phyloP scores from a whole-genome alignment of 257 asterid species.

The Verbena officinalis region DNA sequence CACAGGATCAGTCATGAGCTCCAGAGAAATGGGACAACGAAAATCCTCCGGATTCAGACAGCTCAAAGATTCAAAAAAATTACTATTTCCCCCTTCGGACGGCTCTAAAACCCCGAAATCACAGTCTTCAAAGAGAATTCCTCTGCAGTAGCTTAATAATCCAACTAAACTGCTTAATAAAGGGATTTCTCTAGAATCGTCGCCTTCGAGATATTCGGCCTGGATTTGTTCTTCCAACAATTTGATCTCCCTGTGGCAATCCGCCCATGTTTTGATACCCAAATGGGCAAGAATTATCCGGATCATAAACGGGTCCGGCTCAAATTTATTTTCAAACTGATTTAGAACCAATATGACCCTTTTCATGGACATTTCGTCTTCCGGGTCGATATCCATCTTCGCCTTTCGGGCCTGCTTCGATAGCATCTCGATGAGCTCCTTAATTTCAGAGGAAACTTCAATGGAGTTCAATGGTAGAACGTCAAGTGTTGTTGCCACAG shows the following conservation, averaged over 20 bases:
- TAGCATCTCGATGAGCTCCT: conserved; percentile 59
- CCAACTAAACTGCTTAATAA: conserved; percentile 58
- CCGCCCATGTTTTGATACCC: conserved; percentile 55
- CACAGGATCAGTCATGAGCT: conserved; percentile 82
- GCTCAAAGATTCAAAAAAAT: conserved; percentile 37
- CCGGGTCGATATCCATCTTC: conserved; percentile 49
- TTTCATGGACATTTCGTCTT: conserved; percentile 51
- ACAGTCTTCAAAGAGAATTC: conserved; percentile 52
- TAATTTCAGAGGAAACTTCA: conserved; percentile 44
- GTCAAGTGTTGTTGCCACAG: conserved; percentile 64
- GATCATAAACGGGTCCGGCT: conserved; percentile 54
- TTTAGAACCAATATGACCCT: conserved; percentile 53
- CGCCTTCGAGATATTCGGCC: conserved; percentile 34
- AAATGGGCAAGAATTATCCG: conserved; percentile 50
- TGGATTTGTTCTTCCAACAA: conserved; percentile 56
- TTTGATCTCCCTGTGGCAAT: conserved; percentile 57
- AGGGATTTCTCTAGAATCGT: conserved; percentile 48
- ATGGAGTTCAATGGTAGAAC: conserved; percentile 52
- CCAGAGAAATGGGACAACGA: conserved; percentile 76
- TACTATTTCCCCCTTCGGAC: conserved; percentile 37
- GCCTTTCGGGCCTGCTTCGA: conserved; percentile 54
- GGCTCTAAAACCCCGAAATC: conserved; percentile 39
- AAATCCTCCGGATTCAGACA: conserved; percentile 73
- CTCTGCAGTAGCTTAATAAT: conserved; percentile 69
- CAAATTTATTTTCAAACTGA: conserved; percentile 61